Evolutionary conservation across 1,284 basidiomycete species (phyloP).

Genomic region (Melanopsichium pennsylvanicum): DNA sequence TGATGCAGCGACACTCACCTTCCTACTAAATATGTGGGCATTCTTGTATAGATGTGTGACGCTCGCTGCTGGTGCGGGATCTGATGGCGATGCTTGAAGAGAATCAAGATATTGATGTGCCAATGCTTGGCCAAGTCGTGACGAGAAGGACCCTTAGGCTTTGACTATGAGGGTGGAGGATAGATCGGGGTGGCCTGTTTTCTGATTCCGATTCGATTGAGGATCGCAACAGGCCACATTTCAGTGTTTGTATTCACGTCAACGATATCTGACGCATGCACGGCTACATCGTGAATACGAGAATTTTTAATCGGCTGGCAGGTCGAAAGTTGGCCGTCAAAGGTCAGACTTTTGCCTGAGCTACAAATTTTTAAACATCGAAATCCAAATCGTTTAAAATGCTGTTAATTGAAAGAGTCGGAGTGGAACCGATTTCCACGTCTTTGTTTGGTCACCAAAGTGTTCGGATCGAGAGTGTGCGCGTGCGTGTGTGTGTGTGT

Average conservation of each 20-base stretch:
- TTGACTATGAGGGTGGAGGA: not conserved
- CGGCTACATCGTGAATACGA: slow-evolving; percentile 16
- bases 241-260: too few relatives aligned
- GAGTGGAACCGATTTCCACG: slow-evolving; percentile 11
- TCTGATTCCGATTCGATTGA: not conserved
- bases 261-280: too few relatives aligned
- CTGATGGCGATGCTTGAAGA: too few relatives aligned
- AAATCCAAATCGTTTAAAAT: not conserved
- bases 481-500: not conserved
- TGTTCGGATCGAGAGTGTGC: slow-evolving; percentile 2
- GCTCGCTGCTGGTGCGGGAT: too few relatives aligned
- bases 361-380: not conserved
- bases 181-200: too few relatives aligned
- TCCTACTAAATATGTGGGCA: slow-evolving; percentile 37
- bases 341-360: too few relatives aligned
- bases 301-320: not conserved
- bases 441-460: not conserved
- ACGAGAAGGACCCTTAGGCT: not conserved
- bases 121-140: not conserved
- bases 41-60: not conserved
- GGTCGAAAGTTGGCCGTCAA: too few relatives aligned
- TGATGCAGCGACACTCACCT: slow-evolving; percentile 21
- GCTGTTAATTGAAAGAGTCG: not conserved
- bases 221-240: too few relatives aligned
- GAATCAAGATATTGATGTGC: not conserved